Conservation (phyloP, 139 green algal genomes). For the Chlorella sp. region DNA sequence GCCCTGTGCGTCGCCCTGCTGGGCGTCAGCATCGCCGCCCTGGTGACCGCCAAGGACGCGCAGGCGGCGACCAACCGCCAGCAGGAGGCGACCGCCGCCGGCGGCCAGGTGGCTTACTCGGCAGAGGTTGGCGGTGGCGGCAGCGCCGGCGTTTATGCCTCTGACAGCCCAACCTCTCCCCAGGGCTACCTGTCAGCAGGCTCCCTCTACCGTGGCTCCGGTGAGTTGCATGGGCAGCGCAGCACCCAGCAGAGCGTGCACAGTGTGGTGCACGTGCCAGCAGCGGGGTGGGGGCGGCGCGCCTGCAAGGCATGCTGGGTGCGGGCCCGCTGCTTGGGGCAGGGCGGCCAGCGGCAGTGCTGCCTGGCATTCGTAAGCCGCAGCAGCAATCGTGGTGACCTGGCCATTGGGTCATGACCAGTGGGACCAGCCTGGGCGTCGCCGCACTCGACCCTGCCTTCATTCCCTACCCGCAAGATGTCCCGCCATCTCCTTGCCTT, state of each 20-base stretch:
- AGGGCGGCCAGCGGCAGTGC: no score
- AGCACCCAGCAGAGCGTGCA: not conserved
- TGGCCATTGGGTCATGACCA: not conserved
- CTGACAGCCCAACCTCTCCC: not conserved
- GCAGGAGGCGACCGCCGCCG: not conserved
- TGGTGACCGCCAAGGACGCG: not conserved
- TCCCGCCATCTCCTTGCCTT: no score
- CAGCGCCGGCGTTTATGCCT: not conserved
- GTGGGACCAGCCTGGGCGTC: no score
- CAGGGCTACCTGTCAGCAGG: not conserved
- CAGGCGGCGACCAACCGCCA: not conserved
- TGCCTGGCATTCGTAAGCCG: no score
- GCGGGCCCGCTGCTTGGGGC: no score
- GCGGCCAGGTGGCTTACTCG: not conserved
- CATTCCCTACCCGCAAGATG: no score
- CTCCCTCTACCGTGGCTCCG: not conserved
- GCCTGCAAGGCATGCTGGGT: no score
- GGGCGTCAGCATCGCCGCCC: not conserved
- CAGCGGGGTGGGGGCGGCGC: not conserved
- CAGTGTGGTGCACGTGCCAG: not conserved
- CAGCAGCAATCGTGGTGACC: no score
- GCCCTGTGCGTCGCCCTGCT: not conserved
- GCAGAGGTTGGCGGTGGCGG: no score
- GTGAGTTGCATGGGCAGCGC: not conserved
- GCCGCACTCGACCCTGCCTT: not conserved